Conservation (phyloP, 106 monocot species). For the Triglochin maritima region DNA sequence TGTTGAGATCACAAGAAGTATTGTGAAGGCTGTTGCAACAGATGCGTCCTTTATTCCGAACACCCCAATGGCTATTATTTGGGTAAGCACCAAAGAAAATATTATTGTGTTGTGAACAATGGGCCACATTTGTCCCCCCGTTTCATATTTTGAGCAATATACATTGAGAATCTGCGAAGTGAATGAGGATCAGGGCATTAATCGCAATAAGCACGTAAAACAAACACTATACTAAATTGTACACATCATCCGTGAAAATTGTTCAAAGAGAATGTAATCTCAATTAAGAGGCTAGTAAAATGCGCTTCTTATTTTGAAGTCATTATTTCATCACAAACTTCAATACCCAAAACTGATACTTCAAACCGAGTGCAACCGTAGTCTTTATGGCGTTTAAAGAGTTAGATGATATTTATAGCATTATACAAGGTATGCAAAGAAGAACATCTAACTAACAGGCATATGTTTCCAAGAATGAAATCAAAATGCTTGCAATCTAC, state of each 20-base stretch:
- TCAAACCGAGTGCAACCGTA: no score
- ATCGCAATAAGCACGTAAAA: neutral
- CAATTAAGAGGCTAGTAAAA: neutral
- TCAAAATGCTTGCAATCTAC: no score
- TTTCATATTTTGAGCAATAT: slow-evolving; percentile 74
- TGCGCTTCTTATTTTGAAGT: neutral
- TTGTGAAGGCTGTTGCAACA: slow-evolving; percentile 56
- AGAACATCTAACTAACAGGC: no score
- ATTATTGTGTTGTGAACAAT: slow-evolving; percentile 82
- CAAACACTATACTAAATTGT: neutral
- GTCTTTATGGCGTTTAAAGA: no score
- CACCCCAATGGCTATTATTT: slow-evolving; percentile 81
- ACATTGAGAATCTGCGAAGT: slow-evolving; percentile 73
- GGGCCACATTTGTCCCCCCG: slow-evolving; percentile 82
- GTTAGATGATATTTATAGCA: no score
- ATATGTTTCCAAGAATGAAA: no score
- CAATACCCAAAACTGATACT: no score
- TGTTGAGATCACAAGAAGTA: slow-evolving; percentile 71
- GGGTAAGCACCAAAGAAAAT: slow-evolving; percentile 73
- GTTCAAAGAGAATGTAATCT: neutral
- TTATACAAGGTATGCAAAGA: no score
- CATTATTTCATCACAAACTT: no score
- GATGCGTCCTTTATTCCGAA: slow-evolving; percentile 70
- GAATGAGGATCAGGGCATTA: neutral
- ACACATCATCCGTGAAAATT: neutral